phyloP scores from a whole-genome alignment of 257 asterid species.

The Buddleja alternifolia region DNA sequence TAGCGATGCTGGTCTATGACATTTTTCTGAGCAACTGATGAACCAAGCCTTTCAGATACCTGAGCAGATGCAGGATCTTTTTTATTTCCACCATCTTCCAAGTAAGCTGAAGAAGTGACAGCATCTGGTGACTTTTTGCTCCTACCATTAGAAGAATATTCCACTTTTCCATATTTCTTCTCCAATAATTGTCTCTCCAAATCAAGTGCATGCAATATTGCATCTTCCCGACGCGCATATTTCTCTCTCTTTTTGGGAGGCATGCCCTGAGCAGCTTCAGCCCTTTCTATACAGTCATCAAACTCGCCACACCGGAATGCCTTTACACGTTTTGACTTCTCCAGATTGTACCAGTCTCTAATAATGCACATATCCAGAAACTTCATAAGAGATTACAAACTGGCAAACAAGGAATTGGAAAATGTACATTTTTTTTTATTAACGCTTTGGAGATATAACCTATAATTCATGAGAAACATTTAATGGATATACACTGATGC shows the following conservation, averaged over 20 bases:
- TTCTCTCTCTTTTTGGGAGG: constrained; percentile 99
- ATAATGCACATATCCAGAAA: constrained; percentile 27
- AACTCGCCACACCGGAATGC: constrained; percentile 96
- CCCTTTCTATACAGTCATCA: constrained; percentile 93
- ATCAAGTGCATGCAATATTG: constrained; percentile 97
- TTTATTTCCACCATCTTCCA: constrained; percentile 49
- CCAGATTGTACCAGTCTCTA: constrained; percentile 99
- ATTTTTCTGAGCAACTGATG: constrained; percentile 47
- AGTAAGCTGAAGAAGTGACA: constrained; percentile 46
- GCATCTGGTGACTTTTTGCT: constrained; percentile 54
- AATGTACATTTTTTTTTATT: constrained; percentile 4
- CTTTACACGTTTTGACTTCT: constrained; percentile 97
- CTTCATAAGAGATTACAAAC: constrained; percentile 19
- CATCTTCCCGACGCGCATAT: constrained; percentile 98
- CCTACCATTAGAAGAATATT: constrained; percentile 52
- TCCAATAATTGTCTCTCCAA: constrained; percentile 77
- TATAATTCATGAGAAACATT: constrained; percentile 9
- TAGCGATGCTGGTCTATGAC: constrained; percentile 40
- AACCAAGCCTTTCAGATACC: constrained; percentile 44
- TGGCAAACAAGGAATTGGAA: not conserved
- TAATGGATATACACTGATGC: too few relatives aligned
- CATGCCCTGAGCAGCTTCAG: constrained; percentile 93
- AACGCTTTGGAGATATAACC: not conserved
- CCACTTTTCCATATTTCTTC: constrained; percentile 68
- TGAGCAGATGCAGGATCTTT: constrained; percentile 40